Conservation (phyloP, 306 rosid genomes). For the Cajanus cajan region DNA sequence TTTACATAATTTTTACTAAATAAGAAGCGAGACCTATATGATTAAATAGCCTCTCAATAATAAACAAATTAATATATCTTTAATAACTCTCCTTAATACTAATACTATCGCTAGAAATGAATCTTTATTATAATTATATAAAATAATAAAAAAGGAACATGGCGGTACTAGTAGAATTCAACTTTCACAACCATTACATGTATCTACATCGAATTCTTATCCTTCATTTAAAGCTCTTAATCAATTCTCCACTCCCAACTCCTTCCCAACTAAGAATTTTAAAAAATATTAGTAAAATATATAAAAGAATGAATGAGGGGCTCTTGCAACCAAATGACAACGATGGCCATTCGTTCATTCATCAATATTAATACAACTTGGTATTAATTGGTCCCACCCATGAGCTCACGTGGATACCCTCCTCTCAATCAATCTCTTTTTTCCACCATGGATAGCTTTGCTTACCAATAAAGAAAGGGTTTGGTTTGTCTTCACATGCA, state of each 20-base stretch:
- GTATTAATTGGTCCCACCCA: slow-evolving; percentile 31
- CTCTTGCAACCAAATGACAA: background rate
- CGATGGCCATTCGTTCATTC: background rate
- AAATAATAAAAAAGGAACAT: background rate
- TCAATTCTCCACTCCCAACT: slow-evolving; percentile 34
- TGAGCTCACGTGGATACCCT: slow-evolving; percentile 28
- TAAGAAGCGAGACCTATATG: background rate
- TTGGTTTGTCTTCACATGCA: background rate
- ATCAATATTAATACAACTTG: background rate
- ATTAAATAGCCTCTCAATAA: background rate
- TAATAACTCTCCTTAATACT: background rate
- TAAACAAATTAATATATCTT: background rate
- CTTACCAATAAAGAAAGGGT: slow-evolving; percentile 1
- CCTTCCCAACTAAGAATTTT: slow-evolving; percentile 21
- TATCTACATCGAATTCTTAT: background rate
- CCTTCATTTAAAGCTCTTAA: slow-evolving; percentile 19
- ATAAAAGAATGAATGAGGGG: background rate
- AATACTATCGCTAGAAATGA: background rate
- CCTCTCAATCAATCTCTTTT: background rate
- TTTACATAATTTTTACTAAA: background rate
- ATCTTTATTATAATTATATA: background rate
- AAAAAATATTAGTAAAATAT: background rate
- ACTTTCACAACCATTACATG: background rate
- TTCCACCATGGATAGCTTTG: slow-evolving; percentile 17
- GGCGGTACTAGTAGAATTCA: background rate